Base-by-base conservation (phyloP, 805 yeast species). In the Candida quercuum region DNA sequence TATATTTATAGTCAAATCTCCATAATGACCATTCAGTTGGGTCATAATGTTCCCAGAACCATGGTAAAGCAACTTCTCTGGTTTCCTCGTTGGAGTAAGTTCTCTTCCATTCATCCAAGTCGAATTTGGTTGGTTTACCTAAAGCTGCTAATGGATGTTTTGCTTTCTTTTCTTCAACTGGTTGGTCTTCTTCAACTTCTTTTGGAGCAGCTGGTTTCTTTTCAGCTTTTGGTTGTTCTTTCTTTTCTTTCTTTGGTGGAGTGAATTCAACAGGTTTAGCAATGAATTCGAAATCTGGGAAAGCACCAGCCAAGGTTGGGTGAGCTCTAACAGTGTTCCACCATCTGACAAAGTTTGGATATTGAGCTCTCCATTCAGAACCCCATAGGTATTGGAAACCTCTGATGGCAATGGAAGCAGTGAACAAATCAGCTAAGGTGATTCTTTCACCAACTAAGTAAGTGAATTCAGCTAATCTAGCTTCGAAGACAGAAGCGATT, bases 21-120 rank as follows among this genome's bases (percentile, higher is more conserved):
- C 87, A 91, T 57, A 91, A 66, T 40, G 98, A 89, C 87, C 89
- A 91, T 70, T 91, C 98, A 49, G 78, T 74, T 49, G 93, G 79
- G 72, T 91, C 82, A 76, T 74, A 91, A 72, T 84, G 81, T 64
- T 83, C 84, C 96, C 96, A 93, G 89, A 91, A 93, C 89, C 91
- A 93, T 64, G 98, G 98, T 54, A 91, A 74, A 51, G 97, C 95
- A 51, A 68, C 79, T 63, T 78, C 81, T 71, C 97, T 86, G 63
- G 98, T 91, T 59, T 93, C 98, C 71, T 87, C 91, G 77, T 91
- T 93, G 48, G 97, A 88, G 82, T 93, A 91, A 51, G 70, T 69
- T 73, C 96, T 84, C 80, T 93, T 93, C 94, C 96, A 89, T 67
- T 86, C 93, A 61, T 91, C 97, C 47, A 91, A 57, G 45, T 77